phyloP scores from a whole-genome alignment of 2,329 filamentous ascomycete species.

The Calonectria honghensis region DNA sequence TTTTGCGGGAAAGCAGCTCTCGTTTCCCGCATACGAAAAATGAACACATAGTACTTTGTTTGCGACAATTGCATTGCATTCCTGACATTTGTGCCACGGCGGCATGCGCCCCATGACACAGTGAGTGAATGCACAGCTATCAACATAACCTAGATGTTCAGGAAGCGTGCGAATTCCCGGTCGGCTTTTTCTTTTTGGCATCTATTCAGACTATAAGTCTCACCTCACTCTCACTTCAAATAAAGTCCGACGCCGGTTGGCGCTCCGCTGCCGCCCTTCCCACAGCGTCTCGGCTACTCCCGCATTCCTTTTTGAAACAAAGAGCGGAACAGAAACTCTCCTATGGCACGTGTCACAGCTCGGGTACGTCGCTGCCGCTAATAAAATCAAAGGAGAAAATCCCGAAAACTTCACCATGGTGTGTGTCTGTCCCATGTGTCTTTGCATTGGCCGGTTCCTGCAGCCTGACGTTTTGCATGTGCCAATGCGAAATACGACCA shows the following conservation, averaged over 20 bases:
- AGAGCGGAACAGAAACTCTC: not conserved
- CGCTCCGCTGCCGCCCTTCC: not conserved
- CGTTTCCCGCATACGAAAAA: not conserved
- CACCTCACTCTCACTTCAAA: not conserved
- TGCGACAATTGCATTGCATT: not conserved
- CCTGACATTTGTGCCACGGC: not conserved
- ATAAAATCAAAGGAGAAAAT: not conserved
- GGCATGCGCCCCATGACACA: not conserved
- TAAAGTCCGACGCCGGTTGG: not conserved
- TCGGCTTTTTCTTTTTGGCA: not conserved
- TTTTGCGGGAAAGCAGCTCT: not conserved
- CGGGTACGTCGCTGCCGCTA: not conserved
- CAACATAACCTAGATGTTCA: not conserved
- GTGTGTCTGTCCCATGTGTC: not conserved
- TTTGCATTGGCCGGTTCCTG: conserved; percentile 8
- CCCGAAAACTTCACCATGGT: not conserved
- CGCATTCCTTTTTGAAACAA: not conserved
- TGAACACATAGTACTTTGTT: not conserved
- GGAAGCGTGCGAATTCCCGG: not conserved
- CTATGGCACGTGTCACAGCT: not conserved
- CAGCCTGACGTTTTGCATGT: not conserved
- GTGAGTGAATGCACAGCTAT: not conserved
- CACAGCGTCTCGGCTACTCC: conserved; percentile 13
- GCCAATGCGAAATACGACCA: conserved; percentile 28
- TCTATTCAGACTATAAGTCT: not conserved